phyloP scores from a whole-genome alignment of 2,329 filamentous ascomycete species.

The Colletotrichum cordylinicola region DNA sequence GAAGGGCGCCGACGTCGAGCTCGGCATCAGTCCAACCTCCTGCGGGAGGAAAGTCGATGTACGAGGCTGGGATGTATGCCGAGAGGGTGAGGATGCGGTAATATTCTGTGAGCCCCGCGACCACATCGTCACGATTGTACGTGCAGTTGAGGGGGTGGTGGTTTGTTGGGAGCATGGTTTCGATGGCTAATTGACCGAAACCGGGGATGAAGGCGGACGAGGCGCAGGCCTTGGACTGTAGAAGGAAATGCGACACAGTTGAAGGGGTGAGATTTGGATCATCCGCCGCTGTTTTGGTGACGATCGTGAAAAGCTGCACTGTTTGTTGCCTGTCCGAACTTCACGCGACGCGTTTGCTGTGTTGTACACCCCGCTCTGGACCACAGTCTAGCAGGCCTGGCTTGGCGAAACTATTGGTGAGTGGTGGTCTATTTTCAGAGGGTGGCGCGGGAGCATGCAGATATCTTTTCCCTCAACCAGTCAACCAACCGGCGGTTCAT shows the following conservation, averaged over 20 bases:
- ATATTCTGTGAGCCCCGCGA: constrained; percentile 7
- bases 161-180: background rate
- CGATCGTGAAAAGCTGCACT: background rate
- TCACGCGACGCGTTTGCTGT: constrained; percentile 17
- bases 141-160: constrained; percentile 8
- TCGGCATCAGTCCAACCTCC: constrained; percentile 18
- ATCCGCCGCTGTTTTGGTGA: background rate
- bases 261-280: background rate
- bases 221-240: background rate
- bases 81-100: background rate
- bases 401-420: background rate
- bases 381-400: background rate
- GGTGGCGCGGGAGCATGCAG: constrained; percentile 11
- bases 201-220: background rate
- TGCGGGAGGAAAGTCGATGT: constrained; percentile 8
- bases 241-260: background rate
- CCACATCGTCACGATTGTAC: constrained; percentile 13
- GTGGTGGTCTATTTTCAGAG: background rate
- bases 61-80: constrained; percentile 7
- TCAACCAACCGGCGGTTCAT: background rate
- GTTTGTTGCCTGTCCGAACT: background rate
- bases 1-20: constrained; percentile 12
- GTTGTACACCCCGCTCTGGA: background rate
- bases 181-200: background rate
- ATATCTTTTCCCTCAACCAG: background rate